Conservation (phyloP, 176 grass and related monocot species). For the Saccharum officinarum region DNA sequence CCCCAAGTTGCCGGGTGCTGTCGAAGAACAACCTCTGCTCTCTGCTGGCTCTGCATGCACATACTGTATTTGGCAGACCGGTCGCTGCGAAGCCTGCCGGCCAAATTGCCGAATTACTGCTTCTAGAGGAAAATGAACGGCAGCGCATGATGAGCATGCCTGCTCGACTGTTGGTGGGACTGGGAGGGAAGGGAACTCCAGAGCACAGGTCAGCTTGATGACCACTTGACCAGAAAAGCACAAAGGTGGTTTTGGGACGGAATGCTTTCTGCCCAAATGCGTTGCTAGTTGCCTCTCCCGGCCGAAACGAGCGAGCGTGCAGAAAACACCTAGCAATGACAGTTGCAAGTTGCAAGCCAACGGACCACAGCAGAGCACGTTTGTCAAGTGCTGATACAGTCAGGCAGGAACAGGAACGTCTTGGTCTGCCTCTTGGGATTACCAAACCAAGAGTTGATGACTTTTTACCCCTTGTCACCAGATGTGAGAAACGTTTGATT, state of each 20-base stretch:
- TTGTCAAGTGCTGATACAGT: neutral
- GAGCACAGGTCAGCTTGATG: neutral
- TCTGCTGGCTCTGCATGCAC: neutral
- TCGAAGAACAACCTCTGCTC: neutral
- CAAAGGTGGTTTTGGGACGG: neutral
- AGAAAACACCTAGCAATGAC: neutral
- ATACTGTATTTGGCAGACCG: neutral
- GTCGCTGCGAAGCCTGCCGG: neutral
- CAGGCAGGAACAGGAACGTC: neutral
- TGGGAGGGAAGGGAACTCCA: too few species aligned
- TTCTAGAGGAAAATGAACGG: neutral
- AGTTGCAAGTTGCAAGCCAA: neutral
- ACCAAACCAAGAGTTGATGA: too few species aligned
- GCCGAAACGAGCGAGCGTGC: neutral
- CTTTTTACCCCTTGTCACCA: too few species aligned
- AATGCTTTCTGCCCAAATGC: neutral
- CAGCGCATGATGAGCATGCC: too few species aligned
- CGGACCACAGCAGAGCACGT: neutral
- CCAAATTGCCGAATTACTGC: neutral
- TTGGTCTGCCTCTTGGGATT: too few species aligned
- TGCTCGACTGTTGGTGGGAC: too few species aligned
- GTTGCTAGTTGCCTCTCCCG: neutral
- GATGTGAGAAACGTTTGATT: too few species aligned
- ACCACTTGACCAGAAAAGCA: neutral
- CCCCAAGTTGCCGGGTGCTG: constrained; percentile 10